Percentiles rank a stretch among this genome's conserved stretches.
Conservation (phyloP, 306 rosid genomes). For the Cicer cuneatum region DNA sequence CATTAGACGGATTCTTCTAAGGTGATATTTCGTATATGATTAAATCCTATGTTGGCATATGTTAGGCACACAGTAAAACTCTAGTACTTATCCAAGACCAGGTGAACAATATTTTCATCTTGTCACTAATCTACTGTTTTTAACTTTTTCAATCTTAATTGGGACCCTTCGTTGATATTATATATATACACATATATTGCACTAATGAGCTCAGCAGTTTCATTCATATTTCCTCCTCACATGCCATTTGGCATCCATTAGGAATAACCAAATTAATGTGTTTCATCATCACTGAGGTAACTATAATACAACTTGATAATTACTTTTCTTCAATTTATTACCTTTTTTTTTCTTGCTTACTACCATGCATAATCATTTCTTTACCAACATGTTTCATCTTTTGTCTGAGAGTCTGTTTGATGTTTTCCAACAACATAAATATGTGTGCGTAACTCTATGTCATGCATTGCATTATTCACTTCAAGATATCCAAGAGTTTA, state of each 20-base stretch:
- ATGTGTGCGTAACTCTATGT: constrained; percentile 27
- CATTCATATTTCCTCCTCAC: constrained; percentile 15
- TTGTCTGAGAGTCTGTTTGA: constrained; percentile 16
- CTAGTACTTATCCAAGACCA: constrained; percentile 51
- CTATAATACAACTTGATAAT: constrained; percentile 33
- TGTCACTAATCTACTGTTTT: constrained; percentile 47
- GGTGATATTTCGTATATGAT: constrained; percentile 26
- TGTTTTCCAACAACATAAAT: constrained; percentile 24
- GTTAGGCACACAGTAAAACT: constrained; percentile 30
- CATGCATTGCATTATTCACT: constrained; percentile 23
- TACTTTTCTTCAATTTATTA: constrained; percentile 32
- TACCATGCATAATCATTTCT: constrained; percentile 19
- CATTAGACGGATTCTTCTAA: constrained; percentile 39
- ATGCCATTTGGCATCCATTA: constrained; percentile 53
- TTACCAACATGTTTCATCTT: constrained; percentile 39
- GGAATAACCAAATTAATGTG: constrained; percentile 28
- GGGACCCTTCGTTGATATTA: constrained; percentile 43
- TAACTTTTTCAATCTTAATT: constrained; percentile 26
- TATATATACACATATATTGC: constrained; percentile 48
- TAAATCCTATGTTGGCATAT: constrained; percentile 44
- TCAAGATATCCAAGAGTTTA: constrained; percentile 22
- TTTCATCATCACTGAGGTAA: constrained; percentile 46
- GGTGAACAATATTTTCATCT: constrained; percentile 30
- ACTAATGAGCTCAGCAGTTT: constrained; percentile 51
- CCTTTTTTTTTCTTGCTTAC: neutral